Evolutionary conservation across 148 eudicot genomes (phyloP).

Genomic region (Talinum fruticosum): DNA sequence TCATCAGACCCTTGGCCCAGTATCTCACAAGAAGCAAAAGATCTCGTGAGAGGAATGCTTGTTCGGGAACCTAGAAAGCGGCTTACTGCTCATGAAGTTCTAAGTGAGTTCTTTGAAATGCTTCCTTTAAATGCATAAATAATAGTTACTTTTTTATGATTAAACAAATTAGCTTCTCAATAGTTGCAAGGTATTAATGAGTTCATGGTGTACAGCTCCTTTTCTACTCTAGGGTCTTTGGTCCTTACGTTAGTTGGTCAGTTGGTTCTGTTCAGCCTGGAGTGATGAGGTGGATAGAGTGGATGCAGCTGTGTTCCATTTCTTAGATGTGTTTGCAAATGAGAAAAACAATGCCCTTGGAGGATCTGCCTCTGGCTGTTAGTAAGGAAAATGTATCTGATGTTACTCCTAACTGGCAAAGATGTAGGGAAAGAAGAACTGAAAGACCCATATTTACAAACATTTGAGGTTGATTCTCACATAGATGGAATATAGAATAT

Average conservation of each 20-base stretch:
- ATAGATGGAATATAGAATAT: no score
- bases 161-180: neutral
- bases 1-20: constrained; percentile 87
- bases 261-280: neutral
- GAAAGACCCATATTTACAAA: no score
- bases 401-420: no score
- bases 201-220: neutral
- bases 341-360: no score
- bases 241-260: neutral
- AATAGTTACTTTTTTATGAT: neutral
- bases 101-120: constrained; percentile 48
- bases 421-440: no score
- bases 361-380: no score
- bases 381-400: no score
- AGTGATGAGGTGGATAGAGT: neutral
- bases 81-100: constrained; percentile 76
- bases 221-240: neutral
- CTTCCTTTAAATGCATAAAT: neutral
- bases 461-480: no score
- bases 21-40: constrained; percentile 82
- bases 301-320: no score
- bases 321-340: no score
- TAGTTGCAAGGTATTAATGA: neutral
- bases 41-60: constrained; percentile 85
- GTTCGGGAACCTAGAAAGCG: constrained; percentile 73